Evolutionary conservation across 768 basidiomycete species (phyloP), one percentile per base, ranked within the genome.

Genomic region (Russula olivacea): DNA sequence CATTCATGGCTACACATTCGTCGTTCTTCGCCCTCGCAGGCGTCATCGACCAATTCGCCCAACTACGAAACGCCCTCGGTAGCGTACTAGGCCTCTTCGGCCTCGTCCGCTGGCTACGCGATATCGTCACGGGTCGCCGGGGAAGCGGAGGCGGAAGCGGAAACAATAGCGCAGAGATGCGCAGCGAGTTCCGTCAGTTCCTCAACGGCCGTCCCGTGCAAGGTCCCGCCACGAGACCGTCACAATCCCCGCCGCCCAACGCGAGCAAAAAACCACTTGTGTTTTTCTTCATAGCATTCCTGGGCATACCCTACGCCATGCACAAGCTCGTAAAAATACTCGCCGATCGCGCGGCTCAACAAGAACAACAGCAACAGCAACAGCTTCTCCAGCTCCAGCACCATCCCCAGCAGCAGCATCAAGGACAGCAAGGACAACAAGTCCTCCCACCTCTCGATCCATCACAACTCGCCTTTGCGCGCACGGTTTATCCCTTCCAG

Each of bases 11-110:
- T 2, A 96, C 93, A 0, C 93, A 96, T 74, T 93, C 91, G 0
- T 89, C 87, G 10, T 96, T 96, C 76, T 96, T 95, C 73, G 93
- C 93, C 61, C 93, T 96, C 88, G 93, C 95, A 55, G 91, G 93
- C 65, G 96, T 99, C 50, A 81, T 95, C 43, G 97, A 99, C 71
- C 97, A 99, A 71, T 88, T 99, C 70, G 86, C 86, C 3, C 91
- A 93, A 68, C 83, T 98, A 48, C 83, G 93, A 55, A 89, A 95
- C 68, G 95, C 93, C 14, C 81, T 98, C 17, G 95, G 93, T 25
- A 94, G 94, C 71, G 93, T 98, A 0, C 79, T 98, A 6, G 93
- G 93, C 36, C 74, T 98, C 40, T 98, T 99, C 70, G 92, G 93
- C 4, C 81, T 98, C 55, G 70, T 98, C 10, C 77, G 91, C 55